phyloP scores from a whole-genome alignment of 495 filamentous ascomycete species.

The Cercophora samala region DNA sequence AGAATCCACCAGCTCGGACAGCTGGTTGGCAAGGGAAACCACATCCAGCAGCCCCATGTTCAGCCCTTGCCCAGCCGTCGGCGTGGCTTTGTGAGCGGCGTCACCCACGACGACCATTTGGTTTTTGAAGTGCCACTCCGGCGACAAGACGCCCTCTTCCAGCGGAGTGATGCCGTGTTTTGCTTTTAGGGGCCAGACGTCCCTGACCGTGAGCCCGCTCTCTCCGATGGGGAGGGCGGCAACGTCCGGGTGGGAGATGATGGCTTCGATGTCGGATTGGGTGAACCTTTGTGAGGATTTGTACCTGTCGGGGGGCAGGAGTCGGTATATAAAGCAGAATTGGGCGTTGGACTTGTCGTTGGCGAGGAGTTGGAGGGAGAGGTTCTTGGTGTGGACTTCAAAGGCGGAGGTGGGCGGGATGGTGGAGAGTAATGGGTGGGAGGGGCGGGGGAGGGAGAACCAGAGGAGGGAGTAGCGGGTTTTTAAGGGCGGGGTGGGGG shows the following conservation, averaged over 20 bases:
- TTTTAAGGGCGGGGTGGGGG: background rate
- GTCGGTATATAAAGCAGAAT: background rate
- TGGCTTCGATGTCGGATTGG: background rate
- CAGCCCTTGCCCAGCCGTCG: background rate
- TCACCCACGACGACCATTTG: constrained; percentile 3
- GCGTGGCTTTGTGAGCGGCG: constrained; percentile 7
- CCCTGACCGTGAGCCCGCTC: background rate
- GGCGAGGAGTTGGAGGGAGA: background rate
- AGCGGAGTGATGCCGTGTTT: background rate
- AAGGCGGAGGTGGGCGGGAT: background rate
- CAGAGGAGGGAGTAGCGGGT: constrained; percentile 4
- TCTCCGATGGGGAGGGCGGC: background rate
- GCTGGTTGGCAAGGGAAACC: background rate
- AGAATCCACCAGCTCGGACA: background rate
- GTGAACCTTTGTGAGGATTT: background rate
- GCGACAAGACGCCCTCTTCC: background rate
- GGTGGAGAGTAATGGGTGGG: background rate
- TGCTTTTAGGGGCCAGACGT: background rate
- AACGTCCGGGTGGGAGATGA: background rate
- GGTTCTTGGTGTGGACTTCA: constrained; percentile 4
- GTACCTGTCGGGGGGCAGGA: background rate
- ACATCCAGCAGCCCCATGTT: constrained; percentile 5
- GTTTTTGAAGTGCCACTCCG: background rate
- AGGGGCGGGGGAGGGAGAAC: background rate
- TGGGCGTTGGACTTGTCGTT: background rate